Evolutionary conservation across 163 green algal species (phyloP), one percentile per base, ranked within the genome.

Genomic region (Chloromonas sp.): DNA sequence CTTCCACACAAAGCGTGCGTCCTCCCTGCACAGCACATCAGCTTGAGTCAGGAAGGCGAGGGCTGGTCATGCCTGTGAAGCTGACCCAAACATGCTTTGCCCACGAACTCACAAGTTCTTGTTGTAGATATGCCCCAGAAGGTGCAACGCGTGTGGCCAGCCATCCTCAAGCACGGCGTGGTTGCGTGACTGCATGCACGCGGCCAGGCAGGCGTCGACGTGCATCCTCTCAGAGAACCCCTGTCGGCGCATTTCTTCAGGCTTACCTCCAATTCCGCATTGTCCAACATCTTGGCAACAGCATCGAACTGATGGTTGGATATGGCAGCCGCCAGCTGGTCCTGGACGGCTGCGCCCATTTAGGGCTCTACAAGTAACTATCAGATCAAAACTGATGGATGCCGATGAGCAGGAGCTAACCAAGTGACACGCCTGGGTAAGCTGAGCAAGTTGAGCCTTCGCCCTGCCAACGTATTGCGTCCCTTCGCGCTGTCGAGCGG

Each of bases 1-100:
- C 86, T 92, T 93, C 87, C 89, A 93, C 3, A 91, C 70, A 59
- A 93, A 88, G 2, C 88, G 86, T 5, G 90, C 90, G 59, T 93
- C 90, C 70, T 85, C 71, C 57, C 90, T 93, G 87, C 82, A 87
- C 66, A 5, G 66, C 66, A 74, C 66, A 11, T 74, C 71, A 79
- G 71, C 14, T 15, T 36, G 36, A 36, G 36, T 74, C 66, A 74
- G 66, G 5, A 15, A 15, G 66, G 5, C 66, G 5, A 74, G 66
- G 5, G 66, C 66, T 86, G 61, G 13, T 14, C 58, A 70, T 57
- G 3, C 14, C 11, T 81, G 77, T 74, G 66, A 11, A 74, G 81
- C 81, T 78, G 60, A 71, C 3, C 14, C 58, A 58, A 60, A 81
- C 3, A 15, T 85, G 79, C 15, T 61, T 86, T 36, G n/a, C 62